A percentile compares a stretch with the other conserved stretches of the same genome.
Evolutionary conservation across 179 eudicot genomes (phyloP).

Genomic region (Beta corolliflora): DNA sequence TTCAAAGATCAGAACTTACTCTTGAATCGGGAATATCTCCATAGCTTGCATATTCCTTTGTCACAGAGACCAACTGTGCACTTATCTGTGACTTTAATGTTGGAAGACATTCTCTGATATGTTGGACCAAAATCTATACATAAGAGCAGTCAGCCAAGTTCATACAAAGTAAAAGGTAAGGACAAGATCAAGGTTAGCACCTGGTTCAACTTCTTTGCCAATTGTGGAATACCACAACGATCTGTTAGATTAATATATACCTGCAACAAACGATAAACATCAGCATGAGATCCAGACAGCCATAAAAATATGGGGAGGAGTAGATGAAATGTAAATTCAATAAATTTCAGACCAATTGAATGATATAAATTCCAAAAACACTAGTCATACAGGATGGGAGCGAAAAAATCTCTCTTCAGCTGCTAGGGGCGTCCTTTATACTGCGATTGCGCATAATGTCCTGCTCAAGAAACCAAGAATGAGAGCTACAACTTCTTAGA

Average conservation of each 20-base stretch:
- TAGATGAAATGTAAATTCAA: conserved; percentile 1
- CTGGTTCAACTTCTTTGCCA: conserved; percentile 95
- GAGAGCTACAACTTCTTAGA: conserved; percentile 1
- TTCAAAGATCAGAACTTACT: conserved; percentile 34
- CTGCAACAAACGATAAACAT: conserved; percentile 36
- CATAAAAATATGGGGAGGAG: neutral
- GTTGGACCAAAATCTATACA: conserved; percentile 83
- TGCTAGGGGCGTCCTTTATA: conserved; percentile 82
- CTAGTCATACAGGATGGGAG: conserved; percentile 70
- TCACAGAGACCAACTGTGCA: conserved; percentile 66
- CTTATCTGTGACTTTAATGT: conserved; percentile 86
- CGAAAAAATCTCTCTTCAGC: conserved; percentile 91
- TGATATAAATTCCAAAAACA: neutral
- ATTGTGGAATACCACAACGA: conserved; percentile 82
- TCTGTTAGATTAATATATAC: conserved; percentile 75
- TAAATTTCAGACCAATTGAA: conserved; percentile 12
- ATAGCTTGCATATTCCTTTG: conserved; percentile 95
- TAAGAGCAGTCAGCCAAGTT: conserved; percentile 21
- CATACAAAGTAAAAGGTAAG: conserved; percentile 12
- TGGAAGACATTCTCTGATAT: conserved; percentile 84
- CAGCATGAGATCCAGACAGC: neutral
- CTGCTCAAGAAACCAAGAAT: conserved; percentile 40
- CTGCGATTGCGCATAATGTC: conserved; percentile 70
- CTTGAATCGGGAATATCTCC: conserved; percentile 88
- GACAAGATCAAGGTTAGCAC: conserved; percentile 34